These are phyloP conservation scores for Suillus subluteus DNA, from an alignment of 768 basidiomycete species.

Conservation along the genomic window DNA sequence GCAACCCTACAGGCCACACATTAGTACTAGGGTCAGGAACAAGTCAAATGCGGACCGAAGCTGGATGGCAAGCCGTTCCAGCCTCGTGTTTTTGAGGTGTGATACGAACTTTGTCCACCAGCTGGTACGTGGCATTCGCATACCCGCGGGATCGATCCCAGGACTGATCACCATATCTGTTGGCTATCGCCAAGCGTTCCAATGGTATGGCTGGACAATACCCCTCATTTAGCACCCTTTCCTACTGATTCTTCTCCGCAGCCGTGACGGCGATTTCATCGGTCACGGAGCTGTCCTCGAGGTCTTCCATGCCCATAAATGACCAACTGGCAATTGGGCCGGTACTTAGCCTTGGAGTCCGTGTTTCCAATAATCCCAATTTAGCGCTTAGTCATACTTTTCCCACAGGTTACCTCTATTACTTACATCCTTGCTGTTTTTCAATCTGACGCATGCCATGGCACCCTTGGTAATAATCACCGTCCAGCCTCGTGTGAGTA, in stretches of 20 bases:
- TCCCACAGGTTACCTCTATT: slow-evolving; percentile 14
- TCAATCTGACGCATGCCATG: slow-evolving; percentile 26
- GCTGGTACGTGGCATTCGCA: background rate
- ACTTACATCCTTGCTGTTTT: slow-evolving; percentile 2
- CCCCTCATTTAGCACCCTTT: slow-evolving; percentile 6
- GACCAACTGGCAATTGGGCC: slow-evolving; percentile 16
- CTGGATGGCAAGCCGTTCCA: slow-evolving; percentile 13
- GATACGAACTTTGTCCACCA: slow-evolving; percentile 18
- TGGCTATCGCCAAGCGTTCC: slow-evolving; percentile 8
- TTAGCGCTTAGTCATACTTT: slow-evolving; percentile 29
- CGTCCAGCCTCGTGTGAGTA: slow-evolving; percentile 31
- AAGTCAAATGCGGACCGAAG: slow-evolving; percentile 14
- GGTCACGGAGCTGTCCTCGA: slow-evolving; percentile 17
- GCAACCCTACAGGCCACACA: slow-evolving; percentile 11
- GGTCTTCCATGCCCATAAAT: slow-evolving; percentile 17
- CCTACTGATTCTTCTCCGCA: slow-evolving; percentile 13
- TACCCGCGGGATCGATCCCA: slow-evolving; percentile 10
- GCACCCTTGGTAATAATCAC: slow-evolving; percentile 13
- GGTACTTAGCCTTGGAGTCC: slow-evolving; percentile 16
- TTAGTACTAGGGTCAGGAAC: slow-evolving; percentile 13
- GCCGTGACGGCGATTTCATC: slow-evolving; percentile 11
- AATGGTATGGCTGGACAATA: slow-evolving; percentile 8
- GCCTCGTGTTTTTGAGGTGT: slow-evolving; percentile 33
- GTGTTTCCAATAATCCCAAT: slow-evolving; percentile 17
- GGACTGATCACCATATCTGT: slow-evolving; percentile 9